These are phyloP conservation scores for Penicillium crystallinum DNA, from an alignment of 495 filamentous ascomycete species.

Conservation along the genomic window DNA sequence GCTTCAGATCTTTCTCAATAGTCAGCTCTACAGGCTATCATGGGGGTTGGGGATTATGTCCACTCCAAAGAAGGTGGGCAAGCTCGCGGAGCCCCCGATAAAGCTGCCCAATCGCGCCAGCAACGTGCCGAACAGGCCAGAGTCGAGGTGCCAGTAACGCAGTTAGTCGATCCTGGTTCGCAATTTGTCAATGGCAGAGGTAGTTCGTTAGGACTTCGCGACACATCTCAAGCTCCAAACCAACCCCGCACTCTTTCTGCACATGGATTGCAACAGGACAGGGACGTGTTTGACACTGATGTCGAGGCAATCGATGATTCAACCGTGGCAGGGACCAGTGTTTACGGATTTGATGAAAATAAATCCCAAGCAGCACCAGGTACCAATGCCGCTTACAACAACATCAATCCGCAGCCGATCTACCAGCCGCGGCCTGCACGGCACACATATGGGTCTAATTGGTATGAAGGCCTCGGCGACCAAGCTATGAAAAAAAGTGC, in stretches of 20 bases:
- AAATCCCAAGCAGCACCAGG: slow-evolving; percentile 24
- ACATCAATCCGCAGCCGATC: slow-evolving; percentile 17
- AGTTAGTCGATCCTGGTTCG: slow-evolving; percentile 15
- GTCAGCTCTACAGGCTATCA: slow-evolving; percentile 7
- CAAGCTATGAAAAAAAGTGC: slow-evolving; percentile 33
- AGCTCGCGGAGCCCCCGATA: slow-evolving; percentile 22
- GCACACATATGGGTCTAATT: slow-evolving; percentile 28
- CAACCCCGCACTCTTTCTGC: slow-evolving; percentile 11
- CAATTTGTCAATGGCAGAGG: slow-evolving; percentile 13
- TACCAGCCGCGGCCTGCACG: slow-evolving; percentile 26
- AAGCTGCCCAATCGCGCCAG: slow-evolving; percentile 26
- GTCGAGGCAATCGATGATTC: slow-evolving; percentile 45
- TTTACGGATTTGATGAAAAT: slow-evolving; percentile 32
- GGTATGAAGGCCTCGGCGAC: slow-evolving; percentile 35
- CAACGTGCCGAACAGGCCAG: slow-evolving; percentile 35
- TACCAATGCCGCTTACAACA: slow-evolving; percentile 13
- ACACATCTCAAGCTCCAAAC: slow-evolving; percentile 9
- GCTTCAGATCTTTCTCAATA: not conserved
- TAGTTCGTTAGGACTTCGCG: slow-evolving; percentile 15
- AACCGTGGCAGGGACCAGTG: slow-evolving; percentile 40
- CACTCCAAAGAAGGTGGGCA: slow-evolving; percentile 38
- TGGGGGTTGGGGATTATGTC: slow-evolving; percentile 45
- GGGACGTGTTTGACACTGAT: slow-evolving; percentile 44
- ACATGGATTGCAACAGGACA: slow-evolving; percentile 24
- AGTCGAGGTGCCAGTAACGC: slow-evolving; percentile 28